Conservation (phyloP, 75 land plant genomes). For the Selaginella moellendorffii region DNA sequence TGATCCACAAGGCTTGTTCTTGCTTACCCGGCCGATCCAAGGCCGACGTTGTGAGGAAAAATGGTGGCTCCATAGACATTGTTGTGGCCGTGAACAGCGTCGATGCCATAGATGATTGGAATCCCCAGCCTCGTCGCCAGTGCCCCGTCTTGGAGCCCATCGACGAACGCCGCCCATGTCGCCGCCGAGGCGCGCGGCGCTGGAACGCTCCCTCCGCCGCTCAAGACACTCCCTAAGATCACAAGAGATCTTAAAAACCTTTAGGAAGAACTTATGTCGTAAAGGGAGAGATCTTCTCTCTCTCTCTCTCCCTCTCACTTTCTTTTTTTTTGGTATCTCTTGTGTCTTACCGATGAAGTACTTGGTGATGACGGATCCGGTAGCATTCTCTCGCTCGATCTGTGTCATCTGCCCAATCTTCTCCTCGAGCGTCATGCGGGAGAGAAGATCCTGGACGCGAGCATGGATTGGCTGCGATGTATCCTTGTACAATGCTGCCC, state of each 20-base stretch:
- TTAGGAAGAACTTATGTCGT: background rate
- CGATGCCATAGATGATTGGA: conserved; percentile 57
- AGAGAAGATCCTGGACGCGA: conserved; percentile 37
- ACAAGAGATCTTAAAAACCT: background rate
- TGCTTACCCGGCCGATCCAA: conserved; percentile 58
- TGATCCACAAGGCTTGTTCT: background rate
- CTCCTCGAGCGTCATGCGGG: conserved; percentile 44
- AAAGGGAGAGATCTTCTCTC: no score
- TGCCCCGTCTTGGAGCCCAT: conserved; percentile 42
- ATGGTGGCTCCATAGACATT: conserved; percentile 43
- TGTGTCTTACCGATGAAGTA: conserved; percentile 36
- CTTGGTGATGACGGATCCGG: conserved; percentile 24
- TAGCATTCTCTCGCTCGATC: conserved; percentile 30
- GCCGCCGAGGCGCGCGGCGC: conserved; percentile 28
- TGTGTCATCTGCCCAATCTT: conserved; percentile 73
- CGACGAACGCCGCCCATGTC: conserved; percentile 53
- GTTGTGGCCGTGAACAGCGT: conserved; percentile 46
- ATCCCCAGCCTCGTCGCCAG: conserved; percentile 43
- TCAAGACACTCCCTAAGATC: conserved; percentile 43
- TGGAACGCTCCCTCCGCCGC: conserved; percentile 46
- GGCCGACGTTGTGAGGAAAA: conserved; percentile 64
- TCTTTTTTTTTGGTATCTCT: no score
- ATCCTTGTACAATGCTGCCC: no score
- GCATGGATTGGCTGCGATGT: conserved; percentile 33
- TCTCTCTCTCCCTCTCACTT: no score